These are phyloP conservation scores for Neopestalotiopsis rosae DNA, from an alignment of 2,329 filamentous ascomycete genomes.

Conservation along the genomic window DNA sequence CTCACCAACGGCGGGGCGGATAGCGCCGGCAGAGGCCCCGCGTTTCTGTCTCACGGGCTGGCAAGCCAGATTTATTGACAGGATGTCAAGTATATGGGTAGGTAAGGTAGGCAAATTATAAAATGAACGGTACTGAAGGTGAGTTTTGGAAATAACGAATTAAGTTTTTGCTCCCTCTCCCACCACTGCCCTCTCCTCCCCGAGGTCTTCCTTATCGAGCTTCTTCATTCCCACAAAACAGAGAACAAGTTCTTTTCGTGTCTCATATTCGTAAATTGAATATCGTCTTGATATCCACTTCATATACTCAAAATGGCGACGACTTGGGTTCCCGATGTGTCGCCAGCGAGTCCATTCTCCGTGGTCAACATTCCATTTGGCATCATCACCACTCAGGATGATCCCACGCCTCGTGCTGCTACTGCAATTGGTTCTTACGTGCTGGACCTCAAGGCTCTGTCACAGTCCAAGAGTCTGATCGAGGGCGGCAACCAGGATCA, in stretches of 20 bases:
- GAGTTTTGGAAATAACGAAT: background rate
- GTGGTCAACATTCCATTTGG: slow-evolving; percentile 84
- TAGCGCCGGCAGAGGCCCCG: slow-evolving; percentile 10
- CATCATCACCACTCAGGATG: slow-evolving; percentile 70
- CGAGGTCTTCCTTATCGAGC: background rate
- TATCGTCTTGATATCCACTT: background rate
- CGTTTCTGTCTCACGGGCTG: background rate
- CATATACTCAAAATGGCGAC: slow-evolving; percentile 14
- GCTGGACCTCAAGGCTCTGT: slow-evolving; percentile 65
- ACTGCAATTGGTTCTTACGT: slow-evolving; percentile 76
- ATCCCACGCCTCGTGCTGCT: slow-evolving; percentile 65
- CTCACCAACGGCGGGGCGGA: slow-evolving; percentile 1
- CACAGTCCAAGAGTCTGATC: slow-evolving; percentile 23
- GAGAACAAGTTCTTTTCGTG: background rate
- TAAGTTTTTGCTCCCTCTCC: background rate
- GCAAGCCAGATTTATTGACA: background rate
- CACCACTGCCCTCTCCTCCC: background rate
- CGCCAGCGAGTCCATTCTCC: slow-evolving; percentile 63
- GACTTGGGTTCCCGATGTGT: slow-evolving; percentile 38
- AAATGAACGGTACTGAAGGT: background rate
- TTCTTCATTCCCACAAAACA: background rate
- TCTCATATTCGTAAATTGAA: background rate
- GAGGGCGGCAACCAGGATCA: slow-evolving; percentile 41
- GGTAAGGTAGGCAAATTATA: background rate
- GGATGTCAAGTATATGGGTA: background rate